phyloP scores from a whole-genome alignment of 1,284 basidiomycete genomes.

The Sporisorium scitamineum region DNA sequence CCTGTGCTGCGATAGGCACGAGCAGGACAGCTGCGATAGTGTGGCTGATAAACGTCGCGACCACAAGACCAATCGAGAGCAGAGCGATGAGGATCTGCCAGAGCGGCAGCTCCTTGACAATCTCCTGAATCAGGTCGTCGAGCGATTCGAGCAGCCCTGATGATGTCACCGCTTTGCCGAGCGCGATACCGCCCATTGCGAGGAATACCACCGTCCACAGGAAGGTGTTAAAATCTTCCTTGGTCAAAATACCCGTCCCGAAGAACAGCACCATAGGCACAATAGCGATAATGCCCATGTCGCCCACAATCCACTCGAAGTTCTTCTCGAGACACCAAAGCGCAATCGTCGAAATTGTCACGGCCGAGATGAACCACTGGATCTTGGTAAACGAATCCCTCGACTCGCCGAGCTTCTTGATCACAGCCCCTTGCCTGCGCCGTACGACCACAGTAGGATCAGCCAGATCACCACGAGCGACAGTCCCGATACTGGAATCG shows the following conservation, averaged over 20 bases:
- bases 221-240: conserved; percentile 74
- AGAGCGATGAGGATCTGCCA: conserved; percentile 88
- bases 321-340: conserved; percentile 91
- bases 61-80: conserved; percentile 84
- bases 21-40: conserved; percentile 91
- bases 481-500: conserved; percentile 86
- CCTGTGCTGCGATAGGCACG: conserved; percentile 92
- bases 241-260: conserved; percentile 90
- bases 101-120: conserved; percentile 79
- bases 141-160: conserved; percentile 80
- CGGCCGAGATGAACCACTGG: conserved; percentile 89
- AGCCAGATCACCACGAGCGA: conserved; percentile 92
- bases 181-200: conserved; percentile 94
- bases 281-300: conserved; percentile 96
- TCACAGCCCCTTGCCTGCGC: conserved; percentile 76
- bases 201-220: conserved; percentile 69
- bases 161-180: conserved; percentile 91
- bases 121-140: conserved; percentile 74
- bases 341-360: conserved; percentile 86
- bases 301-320: conserved; percentile 84
- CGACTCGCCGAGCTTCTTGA: conserved; percentile 61
- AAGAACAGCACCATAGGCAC: conserved; percentile 94
- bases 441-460: conserved; percentile 86
- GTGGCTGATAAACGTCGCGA: conserved; percentile 71
- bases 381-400: conserved; percentile 76